phyloP scores from a whole-genome alignment of 2,329 filamentous ascomycete species.

The Colletotrichum tofieldiae region DNA sequence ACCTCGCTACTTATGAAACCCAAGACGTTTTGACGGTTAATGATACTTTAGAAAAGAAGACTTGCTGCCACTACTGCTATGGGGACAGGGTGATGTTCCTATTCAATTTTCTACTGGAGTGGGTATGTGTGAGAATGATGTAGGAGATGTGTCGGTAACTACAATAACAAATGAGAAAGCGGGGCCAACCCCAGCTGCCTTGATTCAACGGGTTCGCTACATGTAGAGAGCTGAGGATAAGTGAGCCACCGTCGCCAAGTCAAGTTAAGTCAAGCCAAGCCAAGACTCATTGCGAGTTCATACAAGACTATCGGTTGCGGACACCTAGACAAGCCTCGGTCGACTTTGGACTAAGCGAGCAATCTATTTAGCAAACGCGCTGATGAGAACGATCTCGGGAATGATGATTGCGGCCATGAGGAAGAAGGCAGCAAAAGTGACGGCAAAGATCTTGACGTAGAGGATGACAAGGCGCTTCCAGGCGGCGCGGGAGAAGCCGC shows the following conservation, averaged over 20 bases:
- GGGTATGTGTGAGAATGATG: background rate
- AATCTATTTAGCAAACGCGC: constrained; percentile 42
- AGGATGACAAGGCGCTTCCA: constrained; percentile 83
- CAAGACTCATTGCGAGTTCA: too few species aligned
- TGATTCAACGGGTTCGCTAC: background rate
- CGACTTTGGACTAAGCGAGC: background rate
- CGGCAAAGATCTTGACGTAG: constrained; percentile 78
- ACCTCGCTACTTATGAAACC: constrained; percentile 38
- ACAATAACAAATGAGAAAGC: background rate
- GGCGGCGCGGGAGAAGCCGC: constrained; percentile 80
- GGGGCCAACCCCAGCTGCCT: background rate
- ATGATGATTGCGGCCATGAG: constrained; percentile 66
- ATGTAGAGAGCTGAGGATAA: too few species aligned
- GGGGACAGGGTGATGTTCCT: background rate
- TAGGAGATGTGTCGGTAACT: background rate
- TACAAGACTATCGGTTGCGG: background rate
- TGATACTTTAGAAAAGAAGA: constrained; percentile 33
- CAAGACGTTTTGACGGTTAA: constrained; percentile 40
- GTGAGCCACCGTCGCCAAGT: background rate
- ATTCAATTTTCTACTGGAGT: background rate
- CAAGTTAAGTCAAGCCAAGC: background rate
- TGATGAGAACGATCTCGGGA: constrained; percentile 65
- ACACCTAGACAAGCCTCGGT: background rate
- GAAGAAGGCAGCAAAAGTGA: constrained; percentile 65
- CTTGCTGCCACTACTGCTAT: background rate